phyloP scores from a whole-genome alignment of 768 basidiomycete species.

The Boletus tomentosulus region DNA sequence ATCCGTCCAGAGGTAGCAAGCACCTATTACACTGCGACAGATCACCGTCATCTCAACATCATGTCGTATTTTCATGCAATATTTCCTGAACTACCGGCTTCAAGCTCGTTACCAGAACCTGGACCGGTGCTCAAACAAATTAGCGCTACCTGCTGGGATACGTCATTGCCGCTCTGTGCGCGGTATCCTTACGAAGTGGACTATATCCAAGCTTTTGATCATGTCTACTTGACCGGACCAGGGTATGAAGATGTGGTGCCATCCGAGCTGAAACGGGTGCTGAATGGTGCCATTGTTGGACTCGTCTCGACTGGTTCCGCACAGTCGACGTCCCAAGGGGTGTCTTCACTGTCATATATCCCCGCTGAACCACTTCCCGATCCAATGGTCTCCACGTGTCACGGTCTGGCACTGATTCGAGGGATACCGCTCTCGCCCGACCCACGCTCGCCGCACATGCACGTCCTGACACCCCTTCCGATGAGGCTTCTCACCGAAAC shows the following conservation, averaged over 20 bases:
- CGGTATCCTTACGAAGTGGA: conserved; percentile 71
- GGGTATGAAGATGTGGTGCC: conserved; percentile 76
- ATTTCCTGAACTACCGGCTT: conserved; percentile 30
- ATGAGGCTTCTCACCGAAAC: conserved; percentile 37
- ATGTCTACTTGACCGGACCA: conserved; percentile 63
- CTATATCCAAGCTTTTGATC: conserved; percentile 51
- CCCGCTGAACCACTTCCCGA: conserved; percentile 53
- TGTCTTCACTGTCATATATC: conserved; percentile 46
- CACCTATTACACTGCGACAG: conserved; percentile 43
- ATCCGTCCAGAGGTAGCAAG: conserved; percentile 37
- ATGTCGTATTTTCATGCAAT: conserved; percentile 75
- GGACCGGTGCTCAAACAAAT: conserved; percentile 27
- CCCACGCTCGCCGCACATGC: conserved; percentile 41
- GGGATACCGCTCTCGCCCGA: conserved; percentile 27
- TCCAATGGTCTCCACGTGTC: conserved; percentile 57
- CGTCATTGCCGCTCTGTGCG: conserved; percentile 62
- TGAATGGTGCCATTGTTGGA: conserved; percentile 80
- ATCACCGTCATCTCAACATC: conserved; percentile 64
- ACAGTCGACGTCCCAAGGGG: background rate
- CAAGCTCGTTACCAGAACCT: conserved; percentile 11
- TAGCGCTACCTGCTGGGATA: conserved; percentile 58
- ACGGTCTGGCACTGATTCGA: conserved; percentile 78
- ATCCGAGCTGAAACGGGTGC: conserved; percentile 62
- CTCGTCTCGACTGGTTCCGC: conserved; percentile 42
- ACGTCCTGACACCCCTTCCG: conserved; percentile 79